phyloP scores from a whole-genome alignment of 495 filamentous ascomycete species.

The Darksidea phi region DNA sequence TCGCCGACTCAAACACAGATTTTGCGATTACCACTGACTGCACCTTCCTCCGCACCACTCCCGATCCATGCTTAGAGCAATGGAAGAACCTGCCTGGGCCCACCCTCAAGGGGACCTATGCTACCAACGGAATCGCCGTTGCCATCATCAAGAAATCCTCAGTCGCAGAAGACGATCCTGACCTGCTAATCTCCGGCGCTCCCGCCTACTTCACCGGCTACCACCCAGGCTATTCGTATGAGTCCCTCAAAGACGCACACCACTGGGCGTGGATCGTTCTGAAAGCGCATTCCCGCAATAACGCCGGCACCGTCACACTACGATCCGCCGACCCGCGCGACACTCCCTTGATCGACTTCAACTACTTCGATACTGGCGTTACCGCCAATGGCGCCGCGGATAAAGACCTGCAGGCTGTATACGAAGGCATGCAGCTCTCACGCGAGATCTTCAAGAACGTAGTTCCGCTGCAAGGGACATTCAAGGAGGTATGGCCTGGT shows the following conservation, averaged over 20 bases:
- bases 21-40: too few relatives aligned
- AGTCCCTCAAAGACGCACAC: slow-evolving; percentile 24
- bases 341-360: slow-evolving; percentile 35
- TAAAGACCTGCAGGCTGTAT: slow-evolving; percentile 12
- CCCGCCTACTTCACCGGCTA: slow-evolving; percentile 55
- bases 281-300: slow-evolving; percentile 27
- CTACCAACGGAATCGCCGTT: not conserved
- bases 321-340: slow-evolving; percentile 33
- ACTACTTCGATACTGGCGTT: slow-evolving; percentile 32
- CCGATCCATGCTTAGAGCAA: too few relatives aligned
- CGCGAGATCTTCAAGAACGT: not conserved
- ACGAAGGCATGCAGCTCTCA: not conserved
- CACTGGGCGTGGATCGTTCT: not conserved
- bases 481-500: slow-evolving; percentile 1
- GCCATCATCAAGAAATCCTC: not conserved
- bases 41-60: too few relatives aligned
- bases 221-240: slow-evolving; percentile 45
- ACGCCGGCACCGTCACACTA: slow-evolving; percentile 34
- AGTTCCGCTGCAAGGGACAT: not conserved
- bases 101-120: slow-evolving; percentile 18
- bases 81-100: too few relatives aligned
- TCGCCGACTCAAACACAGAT: too few relatives aligned
- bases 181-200: slow-evolving; percentile 54
- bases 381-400: too few relatives aligned
- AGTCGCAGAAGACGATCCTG: slow-evolving; percentile 42